Conservation (phyloP, 2,329 filamentous ascomycete genomes). For the Monilinia fructicola region DNA sequence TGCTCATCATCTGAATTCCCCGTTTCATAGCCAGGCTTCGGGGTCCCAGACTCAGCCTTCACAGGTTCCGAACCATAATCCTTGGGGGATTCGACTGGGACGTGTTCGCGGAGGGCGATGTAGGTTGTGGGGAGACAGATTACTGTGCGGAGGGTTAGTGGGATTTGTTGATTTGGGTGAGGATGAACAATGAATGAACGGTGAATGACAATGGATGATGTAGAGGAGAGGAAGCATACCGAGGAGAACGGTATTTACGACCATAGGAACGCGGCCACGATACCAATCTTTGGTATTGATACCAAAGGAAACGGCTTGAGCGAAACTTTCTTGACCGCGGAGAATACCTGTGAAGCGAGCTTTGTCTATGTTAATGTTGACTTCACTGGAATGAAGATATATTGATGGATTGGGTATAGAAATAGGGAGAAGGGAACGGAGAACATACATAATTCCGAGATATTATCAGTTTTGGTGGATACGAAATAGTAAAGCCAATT, state of each 20-base stretch:
- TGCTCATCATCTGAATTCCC: not conserved
- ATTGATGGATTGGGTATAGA: not conserved
- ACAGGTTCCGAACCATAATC: not conserved
- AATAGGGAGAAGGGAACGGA: not conserved
- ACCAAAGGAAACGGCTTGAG: constrained; percentile 47
- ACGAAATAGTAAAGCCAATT: constrained; percentile 13
- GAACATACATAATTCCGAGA: constrained; percentile 10
- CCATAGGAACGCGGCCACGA: constrained; percentile 45
- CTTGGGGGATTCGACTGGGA: not conserved
- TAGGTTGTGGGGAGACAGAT: constrained; percentile 8
- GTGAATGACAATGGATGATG: not conserved
- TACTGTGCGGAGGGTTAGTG: not conserved
- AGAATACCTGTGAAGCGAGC: constrained; percentile 45
- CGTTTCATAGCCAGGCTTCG: not conserved
- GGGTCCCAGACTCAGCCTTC: not conserved
- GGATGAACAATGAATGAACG: not conserved
- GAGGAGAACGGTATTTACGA: constrained; percentile 39
- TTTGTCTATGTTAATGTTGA: not conserved
- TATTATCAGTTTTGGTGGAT: constrained; percentile 24
- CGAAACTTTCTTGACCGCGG: constrained; percentile 48
- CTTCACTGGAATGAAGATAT: not conserved
- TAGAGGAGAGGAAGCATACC: not conserved
- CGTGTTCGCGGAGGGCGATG: constrained; percentile 6
- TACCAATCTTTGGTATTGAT: constrained; percentile 47
- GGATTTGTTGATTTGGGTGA: not conserved